A percentile compares a stretch with the other conserved stretches of the same genome.
These are phyloP conservation scores for Phytopythium kandeliae DNA, from an alignment of 352 stramenopile species.

Conservation along the genomic window DNA sequence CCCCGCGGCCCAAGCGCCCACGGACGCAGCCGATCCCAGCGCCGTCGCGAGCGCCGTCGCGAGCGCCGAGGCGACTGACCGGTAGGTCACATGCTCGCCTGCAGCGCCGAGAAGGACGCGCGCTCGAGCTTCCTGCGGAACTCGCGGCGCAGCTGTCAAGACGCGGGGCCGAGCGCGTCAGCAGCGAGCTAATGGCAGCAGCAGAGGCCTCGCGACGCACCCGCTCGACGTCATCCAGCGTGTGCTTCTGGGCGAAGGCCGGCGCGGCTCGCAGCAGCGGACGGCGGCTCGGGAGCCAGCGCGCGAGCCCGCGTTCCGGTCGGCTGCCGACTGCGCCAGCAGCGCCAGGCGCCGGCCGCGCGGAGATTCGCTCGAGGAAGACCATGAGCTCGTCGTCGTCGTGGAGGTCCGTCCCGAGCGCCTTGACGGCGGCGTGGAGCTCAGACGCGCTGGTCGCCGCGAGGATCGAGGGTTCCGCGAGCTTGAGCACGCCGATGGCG, in stretches of 20 bases:
- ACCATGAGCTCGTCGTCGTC: conserved; percentile 39
- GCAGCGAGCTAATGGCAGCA: not conserved
- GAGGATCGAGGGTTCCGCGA: conserved; percentile 27
- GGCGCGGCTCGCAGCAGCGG: not conserved
- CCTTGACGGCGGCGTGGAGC: conserved; percentile 32
- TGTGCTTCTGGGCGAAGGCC: not conserved
- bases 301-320: not conserved
- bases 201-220: not conserved
- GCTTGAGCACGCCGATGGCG: conserved; percentile 38
- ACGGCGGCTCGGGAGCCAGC: not conserved
- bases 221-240: not conserved
- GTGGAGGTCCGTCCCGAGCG: conserved; percentile 45
- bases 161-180: not conserved
- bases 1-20: no score
- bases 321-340: not conserved
- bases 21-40: no score
- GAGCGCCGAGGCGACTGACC: not conserved
- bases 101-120: conserved; percentile 5
- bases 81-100: not conserved
- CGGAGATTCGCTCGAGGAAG: conserved; percentile 18
- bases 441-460: conserved; percentile 23
- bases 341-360: not conserved
- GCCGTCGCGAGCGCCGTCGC: no score
- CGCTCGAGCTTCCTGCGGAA: conserved; percentile 1
- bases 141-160: conserved; percentile 3